These are phyloP conservation scores for Cercophora sp. DNA, from an alignment of 495 filamentous ascomycete genomes.

Conservation along the genomic window DNA sequence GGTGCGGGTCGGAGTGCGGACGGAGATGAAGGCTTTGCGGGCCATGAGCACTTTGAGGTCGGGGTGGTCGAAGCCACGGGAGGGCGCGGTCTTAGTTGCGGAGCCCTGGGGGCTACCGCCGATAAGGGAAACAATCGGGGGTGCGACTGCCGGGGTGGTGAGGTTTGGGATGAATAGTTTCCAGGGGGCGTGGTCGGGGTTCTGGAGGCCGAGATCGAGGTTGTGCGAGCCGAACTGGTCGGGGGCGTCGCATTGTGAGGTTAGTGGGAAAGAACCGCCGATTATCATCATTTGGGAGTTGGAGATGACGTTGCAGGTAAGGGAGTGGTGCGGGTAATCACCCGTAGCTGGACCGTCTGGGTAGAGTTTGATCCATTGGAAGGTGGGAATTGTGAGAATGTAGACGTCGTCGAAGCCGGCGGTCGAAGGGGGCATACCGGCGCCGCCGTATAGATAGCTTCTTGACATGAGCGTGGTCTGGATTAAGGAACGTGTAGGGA, in stretches of 20 bases:
- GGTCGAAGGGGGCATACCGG: conserved; percentile 12
- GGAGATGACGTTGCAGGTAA: conserved; percentile 50
- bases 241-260: conserved; percentile 61
- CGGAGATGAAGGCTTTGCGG: conserved; percentile 23
- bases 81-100: conserved; percentile 63
- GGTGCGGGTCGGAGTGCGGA: conserved; percentile 20
- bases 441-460: conserved; percentile 24
- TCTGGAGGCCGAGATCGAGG: conserved; percentile 51
- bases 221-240: conserved; percentile 57
- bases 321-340: conserved; percentile 38
- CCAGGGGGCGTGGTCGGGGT: conserved; percentile 29
- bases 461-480: too few species aligned
- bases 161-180: conserved; percentile 27
- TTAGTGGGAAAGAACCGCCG: conserved; percentile 61
- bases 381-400: conserved; percentile 21
- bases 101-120: conserved; percentile 59
- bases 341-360: conserved; percentile 30
- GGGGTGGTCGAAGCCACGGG: conserved; percentile 27
- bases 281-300: conserved; percentile 62
- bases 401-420: conserved; percentile 23
- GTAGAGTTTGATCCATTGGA: conserved; percentile 30
- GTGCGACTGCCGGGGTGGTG: conserved; percentile 57
- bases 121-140: conserved; percentile 52
- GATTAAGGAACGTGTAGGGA: too few species aligned
- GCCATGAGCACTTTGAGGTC: conserved; percentile 29